Conservation (phyloP, 2,329 filamentous ascomycete genomes). For the Teratosphaeria pseudoeucalypti region DNA sequence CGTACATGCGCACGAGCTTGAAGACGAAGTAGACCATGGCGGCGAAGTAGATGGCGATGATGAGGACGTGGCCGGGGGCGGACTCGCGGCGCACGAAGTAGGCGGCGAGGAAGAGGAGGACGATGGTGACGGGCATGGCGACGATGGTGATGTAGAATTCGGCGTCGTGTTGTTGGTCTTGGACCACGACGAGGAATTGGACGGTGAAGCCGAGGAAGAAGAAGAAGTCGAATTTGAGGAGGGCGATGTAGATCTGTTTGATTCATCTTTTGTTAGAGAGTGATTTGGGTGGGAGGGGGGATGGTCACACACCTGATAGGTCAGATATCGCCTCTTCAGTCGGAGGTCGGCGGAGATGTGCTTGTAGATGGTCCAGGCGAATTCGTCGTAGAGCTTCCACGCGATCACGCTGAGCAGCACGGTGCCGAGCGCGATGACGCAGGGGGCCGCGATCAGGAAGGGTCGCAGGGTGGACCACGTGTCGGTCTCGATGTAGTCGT, state of each 20-base stretch:
- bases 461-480: slow-evolving; percentile 64
- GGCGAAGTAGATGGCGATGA: slow-evolving; percentile 77
- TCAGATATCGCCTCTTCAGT: slow-evolving; percentile 92
- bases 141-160: slow-evolving; percentile 82
- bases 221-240: slow-evolving; percentile 99
- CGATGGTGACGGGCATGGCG: slow-evolving; percentile 82
- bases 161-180: slow-evolving; percentile 48
- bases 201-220: slow-evolving; percentile 99
- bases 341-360: slow-evolving; percentile 94
- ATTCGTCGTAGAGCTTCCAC: slow-evolving; percentile 96
- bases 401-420: slow-evolving; percentile 64
- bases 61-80: slow-evolving; percentile 61
- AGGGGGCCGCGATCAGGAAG: slow-evolving; percentile 75
- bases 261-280: too few species aligned
- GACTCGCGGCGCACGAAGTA: slow-evolving; percentile 79
- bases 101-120: slow-evolving; percentile 75
- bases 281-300: too few species aligned
- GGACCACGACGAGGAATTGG: slow-evolving; percentile 92
- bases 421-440: slow-evolving; percentile 67
- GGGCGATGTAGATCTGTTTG: slow-evolving; percentile 95
- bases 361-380: slow-evolving; percentile 99
- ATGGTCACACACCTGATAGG: slow-evolving; percentile 65
- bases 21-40: slow-evolving; percentile 93
- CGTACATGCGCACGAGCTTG: slow-evolving; percentile 95
- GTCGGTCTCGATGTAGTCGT: slow-evolving; percentile 32